Evolutionary conservation across 139 green algal species (phyloP), one percentile per base, ranked within the genome.

Genomic region (Chlorella sp.): DNA sequence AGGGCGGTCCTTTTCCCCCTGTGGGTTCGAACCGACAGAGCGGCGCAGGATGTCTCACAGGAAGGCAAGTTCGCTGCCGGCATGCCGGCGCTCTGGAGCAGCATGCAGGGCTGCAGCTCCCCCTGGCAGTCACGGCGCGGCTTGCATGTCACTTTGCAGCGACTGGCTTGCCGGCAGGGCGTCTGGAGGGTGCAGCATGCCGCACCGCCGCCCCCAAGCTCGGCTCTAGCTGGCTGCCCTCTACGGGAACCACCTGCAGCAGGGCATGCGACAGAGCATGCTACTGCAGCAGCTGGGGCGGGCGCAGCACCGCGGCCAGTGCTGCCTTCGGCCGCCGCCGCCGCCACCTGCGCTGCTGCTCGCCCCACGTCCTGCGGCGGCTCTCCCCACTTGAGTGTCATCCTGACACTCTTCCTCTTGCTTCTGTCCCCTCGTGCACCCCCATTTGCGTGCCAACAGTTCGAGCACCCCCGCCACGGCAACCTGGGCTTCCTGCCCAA

Each of bases 401-500:
- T 19, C 1, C 68, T 36, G 1, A 76, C 68, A 76, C 26, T 34
- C 24, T 76, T 32, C 73, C 16, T 22, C 73, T 40, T 57, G 48
- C 9, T 9, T 16, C 48, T 57, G 48, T 5, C 48, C 48, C 48
- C 48, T 57, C 48, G 48, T 57, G 48, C 48, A 57, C 48, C 48
- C 48, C 48, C 5, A 57, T 16, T 57, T 57, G 48, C 48, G 5
- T 5, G 5, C 7, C 48, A 57, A 83, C 84, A 91, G 87, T 89
- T 91, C 66, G 75, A 92, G 68, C 68, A 60, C 42, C 91, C 96
- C 97, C 95, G 98, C 75, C 96, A 97, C 94, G 98, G 98, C 86
- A 98, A 96, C 66, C 94, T 99, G 92, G 98, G 98, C 85, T 99
- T 99, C 95, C 94, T 99, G 93, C 98, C 98, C 94, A 99, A 98